A percentile compares a stretch with the other conserved stretches of the same genome.
Evolutionary conservation across 257 asterid species (phyloP).

Genomic region (Solanum dulcamara): DNA sequence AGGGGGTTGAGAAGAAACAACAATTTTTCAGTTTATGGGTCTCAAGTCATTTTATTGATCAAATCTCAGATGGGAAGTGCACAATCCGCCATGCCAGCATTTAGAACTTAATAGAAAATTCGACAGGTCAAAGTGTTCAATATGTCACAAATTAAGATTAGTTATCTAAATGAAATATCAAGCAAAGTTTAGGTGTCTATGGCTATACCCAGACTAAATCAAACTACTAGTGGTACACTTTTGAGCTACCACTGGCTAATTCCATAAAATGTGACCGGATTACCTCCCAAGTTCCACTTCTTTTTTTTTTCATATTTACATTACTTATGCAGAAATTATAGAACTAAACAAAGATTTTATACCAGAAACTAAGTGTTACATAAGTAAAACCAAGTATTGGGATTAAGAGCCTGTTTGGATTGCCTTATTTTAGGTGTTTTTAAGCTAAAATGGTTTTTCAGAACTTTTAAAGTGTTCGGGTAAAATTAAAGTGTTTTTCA

Average conservation of each 20-base stretch:
- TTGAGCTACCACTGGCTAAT: not conserved
- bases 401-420: not conserved
- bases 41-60: not conserved
- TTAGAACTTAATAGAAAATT: not conserved
- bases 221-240: not conserved
- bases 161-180: not conserved
- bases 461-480: too few relatives aligned
- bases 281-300: not conserved
- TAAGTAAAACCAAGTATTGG: not conserved
- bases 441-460: too few relatives aligned
- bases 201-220: not conserved
- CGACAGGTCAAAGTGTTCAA: not conserved
- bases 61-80: not conserved
- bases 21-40: not conserved
- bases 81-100: not conserved
- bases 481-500: too few relatives aligned
- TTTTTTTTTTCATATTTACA: not conserved
- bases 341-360: not conserved
- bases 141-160: not conserved
- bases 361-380: not conserved
- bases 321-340: not conserved
- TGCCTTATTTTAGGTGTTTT: too few relatives aligned
- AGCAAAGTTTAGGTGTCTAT: not conserved
- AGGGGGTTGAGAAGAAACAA: not conserved
- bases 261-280: not conserved